phyloP scores from a whole-genome alignment of 495 filamentous ascomycete species.

The Aspergillus mulundensis region DNA sequence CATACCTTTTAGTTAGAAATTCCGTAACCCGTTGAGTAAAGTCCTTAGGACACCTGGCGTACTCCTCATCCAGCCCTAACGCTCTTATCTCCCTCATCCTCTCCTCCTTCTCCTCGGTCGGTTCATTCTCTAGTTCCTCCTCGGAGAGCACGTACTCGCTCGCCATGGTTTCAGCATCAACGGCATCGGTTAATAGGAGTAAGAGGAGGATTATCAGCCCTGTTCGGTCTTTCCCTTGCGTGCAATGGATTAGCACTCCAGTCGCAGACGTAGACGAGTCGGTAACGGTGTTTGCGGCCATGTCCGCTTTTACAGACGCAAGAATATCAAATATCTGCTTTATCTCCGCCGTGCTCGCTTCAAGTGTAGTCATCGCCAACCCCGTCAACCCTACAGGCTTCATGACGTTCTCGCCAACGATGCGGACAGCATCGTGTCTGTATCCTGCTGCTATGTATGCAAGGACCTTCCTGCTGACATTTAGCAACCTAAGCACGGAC shows the following conservation, averaged over 20 bases:
- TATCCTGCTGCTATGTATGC: constrained; percentile 60
- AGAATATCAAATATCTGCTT: constrained; percentile 50
- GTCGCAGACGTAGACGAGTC: constrained; percentile 24
- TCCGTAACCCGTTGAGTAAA: constrained; percentile 48
- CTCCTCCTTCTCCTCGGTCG: constrained; percentile 51
- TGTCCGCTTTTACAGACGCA: not conserved
- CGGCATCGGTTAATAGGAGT: constrained; percentile 52
- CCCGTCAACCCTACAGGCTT: constrained; percentile 61
- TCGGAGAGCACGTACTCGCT: constrained; percentile 67
- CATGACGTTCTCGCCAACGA: constrained; percentile 69
- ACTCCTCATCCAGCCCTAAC: constrained; percentile 65
- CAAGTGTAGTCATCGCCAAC: constrained; percentile 60
- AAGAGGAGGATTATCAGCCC: constrained; percentile 66
- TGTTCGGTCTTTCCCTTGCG: constrained; percentile 84
- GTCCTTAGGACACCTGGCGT: constrained; percentile 56
- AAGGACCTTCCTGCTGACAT: constrained; percentile 49
- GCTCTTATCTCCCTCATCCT: constrained; percentile 62
- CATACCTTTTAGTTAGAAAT: constrained; percentile 54
- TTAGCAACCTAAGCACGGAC: not conserved
- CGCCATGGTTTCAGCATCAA: constrained; percentile 52
- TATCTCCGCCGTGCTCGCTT: constrained; percentile 60
- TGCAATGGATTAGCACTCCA: constrained; percentile 72
- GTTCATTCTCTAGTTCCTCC: constrained; percentile 43
- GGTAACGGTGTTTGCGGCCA: constrained; percentile 19
- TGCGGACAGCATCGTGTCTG: constrained; percentile 59